Percentiles rank a stretch among this genome's conserved stretches.
phyloP scores from a whole-genome alignment of 371 early-diverging fungal genomes.

The Rhizomucor pusillus region DNA sequence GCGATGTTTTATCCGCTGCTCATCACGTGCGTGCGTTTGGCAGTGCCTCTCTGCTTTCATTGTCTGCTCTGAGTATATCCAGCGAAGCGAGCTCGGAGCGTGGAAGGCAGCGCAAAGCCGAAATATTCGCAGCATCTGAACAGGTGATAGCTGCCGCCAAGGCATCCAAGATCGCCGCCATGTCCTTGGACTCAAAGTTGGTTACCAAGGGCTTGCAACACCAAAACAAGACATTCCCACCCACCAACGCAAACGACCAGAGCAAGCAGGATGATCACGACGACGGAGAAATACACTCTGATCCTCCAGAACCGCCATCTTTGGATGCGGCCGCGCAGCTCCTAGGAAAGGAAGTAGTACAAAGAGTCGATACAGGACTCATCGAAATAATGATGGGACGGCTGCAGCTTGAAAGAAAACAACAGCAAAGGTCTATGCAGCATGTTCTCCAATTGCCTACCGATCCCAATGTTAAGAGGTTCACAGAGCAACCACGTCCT shows the following conservation, averaged over 20 bases:
- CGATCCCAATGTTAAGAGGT: too few relatives aligned
- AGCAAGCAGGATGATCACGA: neutral
- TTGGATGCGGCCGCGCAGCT: too few relatives aligned
- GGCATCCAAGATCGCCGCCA: conserved; percentile 11
- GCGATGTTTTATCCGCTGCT: too few relatives aligned
- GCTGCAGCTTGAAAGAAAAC: too few relatives aligned
- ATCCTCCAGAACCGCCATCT: too few relatives aligned
- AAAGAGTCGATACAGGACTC: neutral
- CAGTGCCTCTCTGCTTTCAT: conserved; percentile 1
- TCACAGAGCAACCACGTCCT: too few relatives aligned
- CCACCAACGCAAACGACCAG: neutral
- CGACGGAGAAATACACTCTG: neutral
- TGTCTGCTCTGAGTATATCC: neutral
- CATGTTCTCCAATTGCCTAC: too few relatives aligned
- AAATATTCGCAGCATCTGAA: conserved; percentile 14
- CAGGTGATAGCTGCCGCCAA: conserved; percentile 25
- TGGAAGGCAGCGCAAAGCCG: conserved; percentile 15
- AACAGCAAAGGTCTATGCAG: too few relatives aligned
- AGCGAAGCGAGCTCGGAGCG: neutral
- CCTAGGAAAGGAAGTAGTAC: neutral
- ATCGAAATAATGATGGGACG: too few relatives aligned
- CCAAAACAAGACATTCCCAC: neutral
- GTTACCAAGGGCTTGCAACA: conserved; percentile 1
- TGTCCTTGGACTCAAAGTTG: too few relatives aligned
- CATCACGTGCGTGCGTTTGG: too few relatives aligned